Evolutionary conservation across 805 yeast genomes (phyloP), one percentile per base, ranked within the genome.

Genomic region (Wickerhamomyces strasburgensis): DNA sequence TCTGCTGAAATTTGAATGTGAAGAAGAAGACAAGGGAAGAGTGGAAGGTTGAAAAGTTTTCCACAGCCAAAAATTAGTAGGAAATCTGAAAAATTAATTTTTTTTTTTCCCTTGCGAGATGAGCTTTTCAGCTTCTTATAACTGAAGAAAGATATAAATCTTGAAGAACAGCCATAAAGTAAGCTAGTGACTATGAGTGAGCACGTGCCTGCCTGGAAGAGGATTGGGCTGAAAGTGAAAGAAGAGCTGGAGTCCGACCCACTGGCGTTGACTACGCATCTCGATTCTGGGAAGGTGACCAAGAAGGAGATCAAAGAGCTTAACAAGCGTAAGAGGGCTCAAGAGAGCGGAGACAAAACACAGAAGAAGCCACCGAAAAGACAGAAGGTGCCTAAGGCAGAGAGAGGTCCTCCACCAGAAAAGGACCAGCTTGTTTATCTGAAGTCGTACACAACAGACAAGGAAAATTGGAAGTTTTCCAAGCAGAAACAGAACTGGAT

Each of bases 401-500:
- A 82, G 51, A 70, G 86, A 37, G 65, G 61, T 5, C 80, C 86
- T 2, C 84, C 87, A 1, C 88, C 87, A 24, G 90, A 81, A 46
- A 78, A 73, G 44, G 95, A 84, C 50, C 93, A 84, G 56, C 65
- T 80, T 25, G 73, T 64, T 1, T 84, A 84, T 52, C 60, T 84
- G 48, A 69, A 73, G 39, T 79, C 72, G 37, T 85, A 69, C 51
- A 55, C 62, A 4, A 67, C 70, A 10, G 85, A 81, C 44, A 63
- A 59, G 41, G 74, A 62, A 0, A 67, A 70, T 40, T 85, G 95
- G 95, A 85, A 85, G 64, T 85, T 85, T 57, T 80, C 87, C 40
- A 85, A 85, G 52, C 89, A 80, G 64, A 84, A 85, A 46, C 95
- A 85, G 59, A 84, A 84, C 54, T 85, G 95, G 95, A 69, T 85